Evolutionary conservation across 352 stramenopile genomes (phyloP).

Genomic region (Phytophthora ramorum): DNA sequence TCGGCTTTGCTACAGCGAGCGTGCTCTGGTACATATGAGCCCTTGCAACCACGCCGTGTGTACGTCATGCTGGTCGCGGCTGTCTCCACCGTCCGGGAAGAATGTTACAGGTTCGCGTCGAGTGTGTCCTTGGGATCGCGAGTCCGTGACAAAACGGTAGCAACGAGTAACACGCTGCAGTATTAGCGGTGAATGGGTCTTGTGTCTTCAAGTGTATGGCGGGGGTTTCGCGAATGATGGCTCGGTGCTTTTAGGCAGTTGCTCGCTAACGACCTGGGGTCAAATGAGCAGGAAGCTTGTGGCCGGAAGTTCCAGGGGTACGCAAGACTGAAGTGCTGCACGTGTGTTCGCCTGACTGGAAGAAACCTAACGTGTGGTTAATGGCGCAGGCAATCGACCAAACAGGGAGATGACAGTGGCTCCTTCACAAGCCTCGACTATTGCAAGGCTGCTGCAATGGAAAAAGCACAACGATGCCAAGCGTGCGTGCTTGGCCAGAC

Average conservation of each 20-base stretch:
- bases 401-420: conserved; percentile 10
- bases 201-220: conserved; percentile 5
- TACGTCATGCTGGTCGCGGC: conserved; percentile 51
- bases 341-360: background rate
- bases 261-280: background rate
- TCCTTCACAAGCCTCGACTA: conserved; percentile 12
- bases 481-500: conserved; percentile 10
- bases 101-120: conserved; percentile 24
- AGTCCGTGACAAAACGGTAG: conserved; percentile 50
- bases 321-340: background rate
- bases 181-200: conserved; percentile 7
- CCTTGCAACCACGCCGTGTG: conserved; percentile 64
- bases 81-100: conserved; percentile 41
- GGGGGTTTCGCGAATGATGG: conserved; percentile 13
- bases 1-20: conserved; percentile 52
- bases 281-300: conserved; percentile 6
- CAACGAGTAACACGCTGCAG: conserved; percentile 14
- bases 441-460: conserved; percentile 19
- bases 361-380: conserved; percentile 5
- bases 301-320: conserved; percentile 8
- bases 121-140: conserved; percentile 72
- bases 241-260: conserved; percentile 5
- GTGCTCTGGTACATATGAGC: conserved; percentile 60
- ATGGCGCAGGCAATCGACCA: background rate
- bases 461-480: conserved; percentile 28